Conservation (phyloP, 192 early-diverging fungal species). For the Coemansia sp. region DNA sequence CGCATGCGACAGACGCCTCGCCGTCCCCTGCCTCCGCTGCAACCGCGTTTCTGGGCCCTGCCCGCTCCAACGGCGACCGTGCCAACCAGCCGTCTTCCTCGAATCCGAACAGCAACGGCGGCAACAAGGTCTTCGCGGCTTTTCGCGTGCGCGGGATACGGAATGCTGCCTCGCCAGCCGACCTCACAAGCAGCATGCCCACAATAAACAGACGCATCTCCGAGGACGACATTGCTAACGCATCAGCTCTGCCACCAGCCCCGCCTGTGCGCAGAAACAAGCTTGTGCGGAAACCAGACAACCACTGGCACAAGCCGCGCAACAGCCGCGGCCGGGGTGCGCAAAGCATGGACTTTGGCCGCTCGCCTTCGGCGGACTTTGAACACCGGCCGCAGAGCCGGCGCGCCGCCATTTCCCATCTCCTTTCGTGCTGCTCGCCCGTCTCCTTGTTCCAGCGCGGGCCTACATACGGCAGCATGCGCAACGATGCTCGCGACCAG, state of each 20-base stretch:
- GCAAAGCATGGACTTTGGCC: conserved; percentile 54
- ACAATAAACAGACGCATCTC: conserved; percentile 32
- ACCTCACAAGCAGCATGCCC: conserved; percentile 25
- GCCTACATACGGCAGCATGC: conserved; percentile 45
- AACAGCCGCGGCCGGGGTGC: conserved; percentile 27
- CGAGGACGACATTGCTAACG: conserved; percentile 25
- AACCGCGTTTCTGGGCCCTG: conserved; percentile 4
- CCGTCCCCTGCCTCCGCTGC: conserved; percentile 15
- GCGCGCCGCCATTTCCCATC: conserved; percentile 33
- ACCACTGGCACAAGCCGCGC: conserved; percentile 45
- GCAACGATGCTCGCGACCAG: conserved; percentile 32
- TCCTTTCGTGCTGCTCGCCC: conserved; percentile 53
- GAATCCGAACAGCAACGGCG: neutral
- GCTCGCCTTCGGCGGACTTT: conserved; percentile 22
- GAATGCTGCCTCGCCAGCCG: conserved; percentile 16
- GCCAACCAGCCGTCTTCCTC: neutral
- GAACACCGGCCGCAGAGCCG: conserved; percentile 21
- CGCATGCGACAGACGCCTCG: conserved; percentile 21
- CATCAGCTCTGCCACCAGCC: conserved; percentile 10
- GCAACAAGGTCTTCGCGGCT: conserved; percentile 35
- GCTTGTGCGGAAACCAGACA: conserved; percentile 50
- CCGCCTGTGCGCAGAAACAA: conserved; percentile 38
- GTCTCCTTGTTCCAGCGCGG: conserved; percentile 46
- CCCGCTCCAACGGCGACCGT: conserved; percentile 16
- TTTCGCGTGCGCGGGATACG: conserved; percentile 37